A percentile compares a stretch with the other conserved stretches of the same genome.
phyloP scores from a whole-genome alignment of 495 filamentous ascomycete genomes.

The Cercophora scortea region DNA sequence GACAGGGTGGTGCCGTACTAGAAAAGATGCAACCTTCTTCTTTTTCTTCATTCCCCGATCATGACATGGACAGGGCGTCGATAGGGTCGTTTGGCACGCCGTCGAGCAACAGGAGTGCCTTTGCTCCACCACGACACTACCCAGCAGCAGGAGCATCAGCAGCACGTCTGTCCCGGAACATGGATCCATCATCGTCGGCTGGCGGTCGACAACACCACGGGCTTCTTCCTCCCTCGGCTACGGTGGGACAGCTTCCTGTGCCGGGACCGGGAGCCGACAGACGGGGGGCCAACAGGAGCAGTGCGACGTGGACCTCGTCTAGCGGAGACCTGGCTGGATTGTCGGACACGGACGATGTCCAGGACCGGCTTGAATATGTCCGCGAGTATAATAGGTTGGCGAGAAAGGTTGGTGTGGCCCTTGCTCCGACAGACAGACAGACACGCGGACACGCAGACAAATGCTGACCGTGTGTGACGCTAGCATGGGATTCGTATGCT shows the following conservation, averaged over 20 bases:
- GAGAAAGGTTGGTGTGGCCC: slow-evolving; percentile 27
- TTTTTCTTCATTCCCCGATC: too few relatives aligned
- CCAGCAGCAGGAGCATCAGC: too few relatives aligned
- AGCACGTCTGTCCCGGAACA: slow-evolving; percentile 1
- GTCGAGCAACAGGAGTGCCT: slow-evolving; percentile 7
- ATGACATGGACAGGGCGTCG: slow-evolving; percentile 11
- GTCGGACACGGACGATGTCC: slow-evolving; percentile 33
- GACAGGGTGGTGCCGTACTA: too few relatives aligned
- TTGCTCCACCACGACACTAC: not conserved
- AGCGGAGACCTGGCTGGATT: slow-evolving; percentile 24
- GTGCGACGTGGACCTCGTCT: slow-evolving; percentile 39
- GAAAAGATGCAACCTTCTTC: slow-evolving; percentile 1
- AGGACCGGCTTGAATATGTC: slow-evolving; percentile 34
- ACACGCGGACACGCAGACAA: too few relatives aligned
- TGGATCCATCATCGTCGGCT: not conserved
- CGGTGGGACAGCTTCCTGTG: slow-evolving; percentile 14
- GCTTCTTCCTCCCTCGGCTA: slow-evolving; percentile 8
- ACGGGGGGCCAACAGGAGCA: slow-evolving; percentile 18
- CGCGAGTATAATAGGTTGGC: slow-evolving; percentile 50
- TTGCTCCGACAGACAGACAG: not conserved
- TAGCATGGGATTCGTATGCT: slow-evolving; percentile 35
- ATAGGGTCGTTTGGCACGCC: slow-evolving; percentile 4
- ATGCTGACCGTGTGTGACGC: slow-evolving; percentile 3
- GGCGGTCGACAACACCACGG: not conserved
- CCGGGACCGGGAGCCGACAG: slow-evolving; percentile 3